Conservation (phyloP, 2,329 filamentous ascomycete species). For the Bipolaris cookei region DNA sequence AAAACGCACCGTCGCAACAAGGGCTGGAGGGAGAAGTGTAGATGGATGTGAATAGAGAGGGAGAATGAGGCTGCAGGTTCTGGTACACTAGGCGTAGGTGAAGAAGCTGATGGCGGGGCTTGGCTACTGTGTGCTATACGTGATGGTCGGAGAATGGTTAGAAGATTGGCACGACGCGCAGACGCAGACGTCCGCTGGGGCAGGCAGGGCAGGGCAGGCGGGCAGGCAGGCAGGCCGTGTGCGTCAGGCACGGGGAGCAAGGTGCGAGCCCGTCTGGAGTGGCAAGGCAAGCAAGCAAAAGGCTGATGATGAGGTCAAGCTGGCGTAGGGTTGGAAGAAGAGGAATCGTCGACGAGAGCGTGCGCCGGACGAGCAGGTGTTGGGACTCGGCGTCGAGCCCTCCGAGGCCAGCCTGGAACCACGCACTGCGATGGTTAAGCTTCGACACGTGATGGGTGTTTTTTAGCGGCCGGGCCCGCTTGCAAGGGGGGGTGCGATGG, state of each 20-base stretch:
- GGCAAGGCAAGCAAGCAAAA: slow-evolving; percentile 25
- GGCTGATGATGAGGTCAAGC: slow-evolving; percentile 12
- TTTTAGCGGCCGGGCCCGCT: slow-evolving; percentile 12
- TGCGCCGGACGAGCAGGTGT: slow-evolving; percentile 29
- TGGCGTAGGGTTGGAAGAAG: slow-evolving; percentile 6
- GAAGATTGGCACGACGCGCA: slow-evolving; percentile 6
- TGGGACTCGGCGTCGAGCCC: slow-evolving; percentile 20
- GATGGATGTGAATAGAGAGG: not conserved
- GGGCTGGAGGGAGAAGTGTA: slow-evolving; percentile 11
- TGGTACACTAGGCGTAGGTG: slow-evolving; percentile 11
- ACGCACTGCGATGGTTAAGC: slow-evolving; percentile 9
- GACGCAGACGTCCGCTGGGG: not conserved
- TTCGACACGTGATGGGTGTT: slow-evolving; percentile 13
- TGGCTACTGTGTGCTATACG: slow-evolving; percentile 24
- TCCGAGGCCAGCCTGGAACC: slow-evolving; percentile 17
- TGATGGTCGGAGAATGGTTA: slow-evolving; percentile 10
- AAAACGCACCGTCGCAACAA: slow-evolving; percentile 26
- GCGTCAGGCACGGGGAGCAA: slow-evolving; percentile 13
- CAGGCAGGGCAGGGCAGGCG: slow-evolving; percentile 7
- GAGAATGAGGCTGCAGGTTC: slow-evolving; percentile 11
- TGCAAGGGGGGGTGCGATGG: not conserved
- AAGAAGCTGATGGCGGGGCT: slow-evolving; percentile 23
- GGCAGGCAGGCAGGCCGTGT: not conserved
- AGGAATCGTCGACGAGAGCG: slow-evolving; percentile 3
- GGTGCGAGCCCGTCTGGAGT: slow-evolving; percentile 19